phyloP scores from a whole-genome alignment of 768 basidiomycete genomes.

The Lactarius psammicola region DNA sequence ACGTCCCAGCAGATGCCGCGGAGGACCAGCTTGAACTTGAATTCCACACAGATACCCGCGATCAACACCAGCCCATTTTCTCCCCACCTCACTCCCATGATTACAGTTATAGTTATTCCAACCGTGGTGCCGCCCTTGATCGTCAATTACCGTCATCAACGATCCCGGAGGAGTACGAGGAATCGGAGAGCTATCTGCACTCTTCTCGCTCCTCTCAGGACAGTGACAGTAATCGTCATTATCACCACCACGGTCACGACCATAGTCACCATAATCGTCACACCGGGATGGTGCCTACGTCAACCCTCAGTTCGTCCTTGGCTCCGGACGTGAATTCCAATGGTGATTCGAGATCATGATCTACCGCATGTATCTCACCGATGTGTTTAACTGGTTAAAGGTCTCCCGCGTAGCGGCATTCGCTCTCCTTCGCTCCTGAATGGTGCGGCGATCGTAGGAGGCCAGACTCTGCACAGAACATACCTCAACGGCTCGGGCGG shows the following conservation, averaged over 20 bases:
- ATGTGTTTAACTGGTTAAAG: slow-evolving; percentile 25
- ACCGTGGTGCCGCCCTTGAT: slow-evolving; percentile 23
- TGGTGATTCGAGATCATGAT: slow-evolving; percentile 29
- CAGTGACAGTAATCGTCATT: slow-evolving; percentile 6
- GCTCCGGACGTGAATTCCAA: slow-evolving; percentile 22
- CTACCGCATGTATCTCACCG: slow-evolving; percentile 16
- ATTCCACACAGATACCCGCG: slow-evolving; percentile 29
- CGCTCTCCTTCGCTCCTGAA: slow-evolving; percentile 17
- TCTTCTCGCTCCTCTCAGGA: slow-evolving; percentile 27
- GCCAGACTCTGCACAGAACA: neutral
- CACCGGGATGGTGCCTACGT: slow-evolving; percentile 5
- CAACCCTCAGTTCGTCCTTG: slow-evolving; percentile 11
- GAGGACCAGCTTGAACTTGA: slow-evolving; percentile 38
- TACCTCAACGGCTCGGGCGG: slow-evolving; percentile 8
- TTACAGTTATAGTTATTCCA: slow-evolving; percentile 27
- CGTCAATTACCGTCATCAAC: slow-evolving; percentile 19
- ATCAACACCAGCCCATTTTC: slow-evolving; percentile 30
- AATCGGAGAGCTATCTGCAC: slow-evolving; percentile 12
- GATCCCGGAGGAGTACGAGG: slow-evolving; percentile 27
- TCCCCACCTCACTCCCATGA: slow-evolving; percentile 24
- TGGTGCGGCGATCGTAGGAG: slow-evolving; percentile 5
- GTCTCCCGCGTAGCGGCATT: slow-evolving; percentile 18
- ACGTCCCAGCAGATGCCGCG: slow-evolving; percentile 74
- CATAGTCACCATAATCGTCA: slow-evolving; percentile 25
- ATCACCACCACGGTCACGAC: slow-evolving; percentile 19